Evolutionary conservation across 2,329 filamentous ascomycete genomes (phyloP).

Genomic region (Daldinia eschscholtzii): DNA sequence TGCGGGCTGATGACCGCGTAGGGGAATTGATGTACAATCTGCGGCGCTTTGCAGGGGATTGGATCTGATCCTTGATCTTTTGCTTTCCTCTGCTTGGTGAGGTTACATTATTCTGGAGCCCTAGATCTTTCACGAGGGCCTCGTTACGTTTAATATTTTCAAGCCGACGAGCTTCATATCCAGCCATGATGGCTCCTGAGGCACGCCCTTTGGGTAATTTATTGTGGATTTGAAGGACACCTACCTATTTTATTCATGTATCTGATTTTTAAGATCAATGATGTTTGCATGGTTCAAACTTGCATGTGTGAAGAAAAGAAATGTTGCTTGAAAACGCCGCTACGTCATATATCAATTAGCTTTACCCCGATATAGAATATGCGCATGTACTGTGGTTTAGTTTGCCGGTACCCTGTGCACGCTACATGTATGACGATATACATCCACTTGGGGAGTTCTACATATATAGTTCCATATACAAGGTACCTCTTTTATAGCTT

Average conservation of each 20-base stretch:
- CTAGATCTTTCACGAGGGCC: slow-evolving; percentile 61
- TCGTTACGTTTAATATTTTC: slow-evolving; percentile 65
- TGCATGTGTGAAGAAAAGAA: neutral
- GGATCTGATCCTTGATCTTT: slow-evolving; percentile 30
- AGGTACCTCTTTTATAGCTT: too few species aligned
- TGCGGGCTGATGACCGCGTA: slow-evolving; percentile 61
- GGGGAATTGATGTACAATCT: slow-evolving; percentile 54
- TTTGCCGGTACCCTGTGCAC: neutral
- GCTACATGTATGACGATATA: too few species aligned
- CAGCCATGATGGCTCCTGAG: slow-evolving; percentile 43
- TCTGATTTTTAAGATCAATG: neutral
- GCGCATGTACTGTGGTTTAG: neutral
- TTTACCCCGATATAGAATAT: neutral
- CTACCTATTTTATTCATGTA: neutral
- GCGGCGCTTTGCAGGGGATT: slow-evolving; percentile 55
- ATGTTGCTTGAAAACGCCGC: neutral
- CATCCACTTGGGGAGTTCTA: neutral
- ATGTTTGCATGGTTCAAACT: neutral
- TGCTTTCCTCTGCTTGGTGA: slow-evolving; percentile 7
- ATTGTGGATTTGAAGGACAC: neutral
- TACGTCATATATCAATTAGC: slow-evolving; percentile 14
- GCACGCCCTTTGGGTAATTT: neutral
- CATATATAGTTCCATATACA: neutral
- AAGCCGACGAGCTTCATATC: slow-evolving; percentile 60
- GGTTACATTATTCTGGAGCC: slow-evolving; percentile 53